Evolutionary conservation across 164 flowering plant species (phyloP).

Genomic region (Liquidambar formosana): DNA sequence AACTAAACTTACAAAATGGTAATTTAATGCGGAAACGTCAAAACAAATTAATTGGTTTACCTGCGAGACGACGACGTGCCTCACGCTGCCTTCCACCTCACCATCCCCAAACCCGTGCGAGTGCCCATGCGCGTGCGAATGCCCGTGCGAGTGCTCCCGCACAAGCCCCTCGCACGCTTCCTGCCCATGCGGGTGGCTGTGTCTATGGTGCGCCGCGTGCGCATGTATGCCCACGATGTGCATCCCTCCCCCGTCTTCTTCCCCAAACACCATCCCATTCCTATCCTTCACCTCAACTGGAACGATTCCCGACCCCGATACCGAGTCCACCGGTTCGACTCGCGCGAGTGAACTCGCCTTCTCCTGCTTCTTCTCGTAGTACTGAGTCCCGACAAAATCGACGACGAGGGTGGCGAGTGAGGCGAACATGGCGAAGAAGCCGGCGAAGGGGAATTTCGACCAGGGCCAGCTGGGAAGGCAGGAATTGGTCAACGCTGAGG

Average conservation of each 20-base stretch:
- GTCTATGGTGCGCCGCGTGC: constrained; percentile 92
- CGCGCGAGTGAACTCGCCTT: constrained; percentile 16
- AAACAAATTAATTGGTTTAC: constrained; percentile 27
- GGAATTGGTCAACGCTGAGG: constrained; percentile 50
- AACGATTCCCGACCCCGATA: constrained; percentile 31
- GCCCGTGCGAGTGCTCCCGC: constrained; percentile 17
- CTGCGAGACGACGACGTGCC: constrained; percentile 96
- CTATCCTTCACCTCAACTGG: constrained; percentile 21
- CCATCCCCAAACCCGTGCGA: constrained; percentile 26
- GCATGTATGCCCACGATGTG: constrained; percentile 96
- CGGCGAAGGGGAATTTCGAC: constrained; percentile 79
- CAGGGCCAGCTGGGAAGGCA: constrained; percentile 79
- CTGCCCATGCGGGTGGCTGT: constrained; percentile 64
- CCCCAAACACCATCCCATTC: constrained; percentile 60
- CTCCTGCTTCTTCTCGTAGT: constrained; percentile 72
- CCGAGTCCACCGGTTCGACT: constrained; percentile 33
- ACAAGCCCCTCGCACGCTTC: constrained; percentile 53
- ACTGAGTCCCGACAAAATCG: constrained; percentile 86
- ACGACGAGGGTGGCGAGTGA: constrained; percentile 63
- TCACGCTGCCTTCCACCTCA: constrained; percentile 43
- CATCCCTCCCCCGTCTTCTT: constrained; percentile 80
- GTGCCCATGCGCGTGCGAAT: constrained; percentile 29
- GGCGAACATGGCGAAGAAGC: constrained; percentile 85
- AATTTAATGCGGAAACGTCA: background rate
- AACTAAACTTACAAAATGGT: background rate